phyloP scores from a whole-genome alignment of 2,329 filamentous ascomycete species.

The Exophiala alcalophila region DNA sequence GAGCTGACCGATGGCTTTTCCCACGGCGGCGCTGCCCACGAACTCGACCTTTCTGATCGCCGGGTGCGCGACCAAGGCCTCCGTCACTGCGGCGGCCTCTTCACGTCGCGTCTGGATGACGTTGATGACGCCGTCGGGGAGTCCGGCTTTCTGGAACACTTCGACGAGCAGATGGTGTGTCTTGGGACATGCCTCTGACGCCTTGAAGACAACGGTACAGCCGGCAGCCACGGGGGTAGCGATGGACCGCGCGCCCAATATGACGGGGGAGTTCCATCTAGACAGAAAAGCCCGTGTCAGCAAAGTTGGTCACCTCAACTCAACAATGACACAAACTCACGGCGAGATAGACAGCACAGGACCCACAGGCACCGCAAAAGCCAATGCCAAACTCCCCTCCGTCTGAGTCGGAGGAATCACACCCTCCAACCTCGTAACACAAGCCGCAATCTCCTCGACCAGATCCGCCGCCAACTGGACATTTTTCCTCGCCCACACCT shows the following conservation, averaged over 20 bases:
- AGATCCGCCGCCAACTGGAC: background rate
- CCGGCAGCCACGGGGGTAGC: conserved; percentile 46
- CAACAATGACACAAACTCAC: background rate
- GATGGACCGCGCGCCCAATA: conserved; percentile 6
- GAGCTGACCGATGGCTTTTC: conserved; percentile 66
- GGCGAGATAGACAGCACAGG: conserved; percentile 13
- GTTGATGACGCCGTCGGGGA: conserved; percentile 72
- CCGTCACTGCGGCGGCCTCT: conserved; percentile 65
- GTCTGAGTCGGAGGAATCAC: conserved; percentile 32
- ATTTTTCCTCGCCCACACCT: conserved; percentile 6
- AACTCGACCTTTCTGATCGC: conserved; percentile 73
- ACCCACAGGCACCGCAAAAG: conserved; percentile 35
- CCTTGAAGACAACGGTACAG: conserved; percentile 73
- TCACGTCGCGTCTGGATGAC: conserved; percentile 59
- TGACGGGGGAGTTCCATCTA: conserved; percentile 20
- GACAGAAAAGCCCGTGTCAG: background rate
- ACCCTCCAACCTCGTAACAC: conserved; percentile 15
- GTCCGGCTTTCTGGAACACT: conserved; percentile 67
- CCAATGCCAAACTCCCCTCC: conserved; percentile 32
- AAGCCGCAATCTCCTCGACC: conserved; percentile 12
- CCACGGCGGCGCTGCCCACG: conserved; percentile 70
- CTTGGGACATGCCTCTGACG: conserved; percentile 62
- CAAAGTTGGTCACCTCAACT: too few relatives aligned
- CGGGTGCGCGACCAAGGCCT: conserved; percentile 63
- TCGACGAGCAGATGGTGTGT: conserved; percentile 61